phyloP scores from a whole-genome alignment of 2,329 filamentous ascomycete genomes.

The Hypoxylon sp. region DNA sequence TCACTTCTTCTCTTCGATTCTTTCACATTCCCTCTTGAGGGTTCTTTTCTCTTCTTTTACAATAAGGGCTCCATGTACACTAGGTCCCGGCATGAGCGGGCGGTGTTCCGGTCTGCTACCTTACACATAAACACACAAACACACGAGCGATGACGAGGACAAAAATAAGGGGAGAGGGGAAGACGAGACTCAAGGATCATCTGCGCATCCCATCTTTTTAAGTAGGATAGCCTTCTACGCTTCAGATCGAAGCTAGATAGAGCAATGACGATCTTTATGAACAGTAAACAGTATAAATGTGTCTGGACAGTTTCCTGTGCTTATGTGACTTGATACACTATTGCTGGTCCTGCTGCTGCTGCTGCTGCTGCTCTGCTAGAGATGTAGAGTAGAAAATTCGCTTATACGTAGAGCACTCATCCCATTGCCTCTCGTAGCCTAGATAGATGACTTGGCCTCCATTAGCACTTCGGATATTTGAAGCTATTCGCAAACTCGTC shows the following conservation, averaged over 20 bases:
- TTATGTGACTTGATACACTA: not conserved
- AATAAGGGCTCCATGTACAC: slow-evolving; percentile 20
- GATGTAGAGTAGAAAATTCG: no score
- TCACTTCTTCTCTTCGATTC: slow-evolving; percentile 11
- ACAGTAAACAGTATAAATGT: not conserved
- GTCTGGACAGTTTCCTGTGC: not conserved
- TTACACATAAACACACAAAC: not conserved
- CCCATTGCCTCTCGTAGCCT: no score
- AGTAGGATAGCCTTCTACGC: not conserved
- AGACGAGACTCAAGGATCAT: not conserved
- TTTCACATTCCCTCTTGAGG: slow-evolving; percentile 4
- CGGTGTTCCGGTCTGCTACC: slow-evolving; percentile 15
- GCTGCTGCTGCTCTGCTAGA: no score
- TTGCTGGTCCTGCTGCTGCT: no score
- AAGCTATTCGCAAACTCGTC: no score
- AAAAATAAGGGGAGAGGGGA: not conserved
- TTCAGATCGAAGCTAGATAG: not conserved
- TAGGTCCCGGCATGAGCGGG: slow-evolving; percentile 9
- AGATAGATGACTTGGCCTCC: no score
- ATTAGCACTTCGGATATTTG: no score
- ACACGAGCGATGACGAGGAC: not conserved
- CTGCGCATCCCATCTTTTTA: not conserved
- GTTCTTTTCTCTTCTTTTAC: slow-evolving; percentile 5
- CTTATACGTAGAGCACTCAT: no score
- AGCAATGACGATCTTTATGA: not conserved